Conservation (phyloP, 805 yeast genomes). For the Yamadazyma scolyti region DNA sequence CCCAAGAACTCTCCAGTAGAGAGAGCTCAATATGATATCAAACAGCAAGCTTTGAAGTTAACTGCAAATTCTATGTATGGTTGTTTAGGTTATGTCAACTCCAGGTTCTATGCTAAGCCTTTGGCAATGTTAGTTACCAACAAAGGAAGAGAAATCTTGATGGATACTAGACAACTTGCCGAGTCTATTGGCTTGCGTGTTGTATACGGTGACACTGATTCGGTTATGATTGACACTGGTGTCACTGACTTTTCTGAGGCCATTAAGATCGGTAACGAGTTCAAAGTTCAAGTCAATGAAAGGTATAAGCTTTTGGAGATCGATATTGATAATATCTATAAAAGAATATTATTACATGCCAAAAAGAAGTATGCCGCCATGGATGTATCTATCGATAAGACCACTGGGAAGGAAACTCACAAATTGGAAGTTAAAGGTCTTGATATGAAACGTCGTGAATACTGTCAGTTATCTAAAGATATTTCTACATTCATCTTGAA, state of each 20-base stretch:
- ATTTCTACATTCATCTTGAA: slow-evolving; percentile 72
- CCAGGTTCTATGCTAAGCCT: slow-evolving; percentile 94
- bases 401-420: slow-evolving; percentile 51
- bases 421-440: slow-evolving; percentile 89
- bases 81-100: slow-evolving; percentile 87
- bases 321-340: slow-evolving; percentile 92
- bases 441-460: slow-evolving; percentile 96
- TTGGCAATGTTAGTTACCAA: slow-evolving; percentile 92
- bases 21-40: slow-evolving; percentile 84
- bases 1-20: slow-evolving; percentile 62
- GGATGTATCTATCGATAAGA: slow-evolving; percentile 48
- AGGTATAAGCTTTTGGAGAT: slow-evolving; percentile 84
- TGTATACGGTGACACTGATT: slow-evolving; percentile 97
- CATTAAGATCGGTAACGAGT: slow-evolving; percentile 74
- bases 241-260: slow-evolving; percentile 69
- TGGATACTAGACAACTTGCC: slow-evolving; percentile 90
- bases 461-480: slow-evolving; percentile 88
- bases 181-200: slow-evolving; percentile 80
- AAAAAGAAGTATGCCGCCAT: slow-evolving; percentile 97
- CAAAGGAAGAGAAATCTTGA: slow-evolving; percentile 92
- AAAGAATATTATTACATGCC: slow-evolving; percentile 80
- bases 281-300: slow-evolving; percentile 83
- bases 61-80: slow-evolving; percentile 99
- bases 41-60: slow-evolving; percentile 91
- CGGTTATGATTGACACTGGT: slow-evolving; percentile 96